Evolutionary conservation across 225 moss, liverwort and hornwort genomes (phyloP), one percentile per base, ranked within the genome.

Genomic region (Marchantia paleacea): DNA sequence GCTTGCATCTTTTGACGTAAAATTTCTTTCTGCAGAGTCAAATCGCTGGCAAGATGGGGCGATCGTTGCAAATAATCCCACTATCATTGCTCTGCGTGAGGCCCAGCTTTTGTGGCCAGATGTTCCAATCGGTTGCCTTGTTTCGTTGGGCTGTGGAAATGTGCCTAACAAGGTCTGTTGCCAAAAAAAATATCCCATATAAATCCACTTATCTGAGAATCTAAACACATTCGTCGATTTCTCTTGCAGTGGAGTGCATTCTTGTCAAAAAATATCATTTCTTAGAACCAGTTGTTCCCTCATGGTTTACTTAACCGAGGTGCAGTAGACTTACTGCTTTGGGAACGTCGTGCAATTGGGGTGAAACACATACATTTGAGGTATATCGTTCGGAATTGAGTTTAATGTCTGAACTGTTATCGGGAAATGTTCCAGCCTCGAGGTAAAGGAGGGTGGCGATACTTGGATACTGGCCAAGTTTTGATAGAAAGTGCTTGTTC

Each of bases 21-120:
- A 22, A 50, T 67, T 52, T 67, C 18, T 25, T 72, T 26, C 18
- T 85, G 80, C 91, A 99, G 99, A 99, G 53, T 82, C 85, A 73
- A 99, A 99, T 87, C 99, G 99, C 75, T 99, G 99, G 99, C 95
- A 99, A 80, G 99, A 99, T 85, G 99, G 99, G 70, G 99, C 99
- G 54, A 95, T 99, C 84, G 90, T 99, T 84, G 95, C 99, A 72
- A 99, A 99, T 82, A 99, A 99, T 77, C 99, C 99, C 73, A 95
- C 99, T 31, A 75, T 99, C 48, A 99, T 99, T 80, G 95, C 99
- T 71, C 87, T 99, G 39, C 99, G 99, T 81, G 99, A 99, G 87
- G 95, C 99, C 52, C 95, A 95, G 87, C 91, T 95, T 66, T 89
- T 99, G 80, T 99, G 99, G 99, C 95, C 99, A 70, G 99, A 99